A percentile compares a stretch with the other conserved stretches of the same genome.
Conservation (phyloP, 2,329 filamentous ascomycete genomes). For the Aspergillus persii region DNA sequence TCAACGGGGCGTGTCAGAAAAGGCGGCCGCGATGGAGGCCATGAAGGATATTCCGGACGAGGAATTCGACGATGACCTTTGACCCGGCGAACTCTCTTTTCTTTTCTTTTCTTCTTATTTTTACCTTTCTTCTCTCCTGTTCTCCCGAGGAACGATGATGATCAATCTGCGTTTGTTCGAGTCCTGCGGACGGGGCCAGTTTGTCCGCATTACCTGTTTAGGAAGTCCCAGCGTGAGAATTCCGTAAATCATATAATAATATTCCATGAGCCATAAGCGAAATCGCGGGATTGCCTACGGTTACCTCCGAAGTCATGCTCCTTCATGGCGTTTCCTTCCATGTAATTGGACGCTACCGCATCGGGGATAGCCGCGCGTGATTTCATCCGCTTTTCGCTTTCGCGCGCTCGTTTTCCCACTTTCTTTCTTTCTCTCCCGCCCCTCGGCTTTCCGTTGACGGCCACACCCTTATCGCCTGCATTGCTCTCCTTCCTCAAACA, state of each 20-base stretch:
- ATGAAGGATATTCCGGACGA: conserved; percentile 26
- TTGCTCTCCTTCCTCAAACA: too few relatives aligned
- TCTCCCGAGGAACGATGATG: neutral
- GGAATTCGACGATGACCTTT: conserved; percentile 19
- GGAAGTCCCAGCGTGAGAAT: neutral
- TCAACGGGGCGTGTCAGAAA: conserved; percentile 34
- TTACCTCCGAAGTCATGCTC: too few relatives aligned
- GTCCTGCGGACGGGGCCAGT: neutral
- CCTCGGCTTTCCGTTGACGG: neutral
- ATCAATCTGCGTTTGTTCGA: neutral
- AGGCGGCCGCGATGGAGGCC: conserved; percentile 25
- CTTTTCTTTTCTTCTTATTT: neutral
- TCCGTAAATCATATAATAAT: neutral
- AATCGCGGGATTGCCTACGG: neutral
- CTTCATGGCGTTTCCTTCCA: too few relatives aligned
- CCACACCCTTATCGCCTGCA: too few relatives aligned
- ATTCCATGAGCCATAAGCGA: neutral
- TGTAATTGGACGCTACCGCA: neutral
- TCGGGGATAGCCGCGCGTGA: neutral
- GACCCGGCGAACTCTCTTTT: neutral
- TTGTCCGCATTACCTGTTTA: neutral
- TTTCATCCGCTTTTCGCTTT: neutral
- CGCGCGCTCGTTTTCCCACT: neutral
- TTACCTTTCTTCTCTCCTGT: neutral
- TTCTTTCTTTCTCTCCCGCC: neutral